These are phyloP conservation scores for Phytophthora aleatoria DNA, from an alignment of 352 stramenopile genomes.

Conservation along the genomic window DNA sequence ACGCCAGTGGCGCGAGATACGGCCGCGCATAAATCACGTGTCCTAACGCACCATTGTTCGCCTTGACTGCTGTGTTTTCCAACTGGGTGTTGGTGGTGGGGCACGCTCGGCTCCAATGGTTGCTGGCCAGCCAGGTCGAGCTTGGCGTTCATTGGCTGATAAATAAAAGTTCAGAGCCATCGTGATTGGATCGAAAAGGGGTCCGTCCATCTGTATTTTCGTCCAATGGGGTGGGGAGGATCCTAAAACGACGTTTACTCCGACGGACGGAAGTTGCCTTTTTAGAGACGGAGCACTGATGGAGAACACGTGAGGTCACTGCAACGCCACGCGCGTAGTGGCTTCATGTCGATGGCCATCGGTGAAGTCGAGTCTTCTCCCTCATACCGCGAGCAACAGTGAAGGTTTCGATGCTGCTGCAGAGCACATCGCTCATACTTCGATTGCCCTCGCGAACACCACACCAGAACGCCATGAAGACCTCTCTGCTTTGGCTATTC, in stretches of 20 bases:
- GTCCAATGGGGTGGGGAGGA: slow-evolving; percentile 13
- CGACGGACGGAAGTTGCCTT: slow-evolving; percentile 19
- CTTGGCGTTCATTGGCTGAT: slow-evolving; percentile 32
- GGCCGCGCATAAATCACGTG: neutral
- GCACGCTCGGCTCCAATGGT: slow-evolving; percentile 15
- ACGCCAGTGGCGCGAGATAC: slow-evolving; percentile 6
- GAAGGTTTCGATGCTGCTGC: neutral
- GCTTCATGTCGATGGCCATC: slow-evolving; percentile 17
- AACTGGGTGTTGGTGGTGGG: slow-evolving; percentile 37
- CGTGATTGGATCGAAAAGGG: slow-evolving; percentile 1
- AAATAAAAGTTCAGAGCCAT: neutral
- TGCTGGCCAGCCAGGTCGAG: slow-evolving; percentile 37
- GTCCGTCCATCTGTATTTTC: neutral
- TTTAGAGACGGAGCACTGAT: slow-evolving; percentile 26
- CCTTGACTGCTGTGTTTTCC: slow-evolving; percentile 42
- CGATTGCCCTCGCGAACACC: slow-evolving; percentile 20
- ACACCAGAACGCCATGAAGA: slow-evolving; percentile 27
- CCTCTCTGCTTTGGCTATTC: slow-evolving; percentile 5
- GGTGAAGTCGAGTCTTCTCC: slow-evolving; percentile 25
- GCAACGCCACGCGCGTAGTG: slow-evolving; percentile 6
- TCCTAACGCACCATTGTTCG: slow-evolving; percentile 40
- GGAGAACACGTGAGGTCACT: slow-evolving; percentile 16
- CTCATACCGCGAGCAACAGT: slow-evolving; percentile 3
- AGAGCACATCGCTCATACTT: slow-evolving; percentile 27
- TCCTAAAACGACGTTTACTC: slow-evolving; percentile 13